Evolutionary conservation across 352 stramenopile species (phyloP).

Genomic region (Globisporangium perplexum): DNA sequence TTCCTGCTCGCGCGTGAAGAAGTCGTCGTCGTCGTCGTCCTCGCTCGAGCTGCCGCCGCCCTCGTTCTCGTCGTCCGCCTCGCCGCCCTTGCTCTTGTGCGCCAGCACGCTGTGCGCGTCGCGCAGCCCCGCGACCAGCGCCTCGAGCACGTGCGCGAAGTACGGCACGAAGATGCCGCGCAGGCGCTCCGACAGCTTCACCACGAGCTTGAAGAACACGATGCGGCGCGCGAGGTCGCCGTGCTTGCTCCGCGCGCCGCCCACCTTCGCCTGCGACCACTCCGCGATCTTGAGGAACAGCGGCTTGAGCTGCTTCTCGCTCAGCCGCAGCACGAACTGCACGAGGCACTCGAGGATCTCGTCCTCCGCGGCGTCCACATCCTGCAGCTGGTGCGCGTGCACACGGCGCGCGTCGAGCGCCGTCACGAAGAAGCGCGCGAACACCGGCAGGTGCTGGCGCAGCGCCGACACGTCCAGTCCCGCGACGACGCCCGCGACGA

Average conservation of each 20-base stretch:
- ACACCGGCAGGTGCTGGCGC: slow-evolving; percentile 59
- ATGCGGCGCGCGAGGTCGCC: slow-evolving; percentile 52
- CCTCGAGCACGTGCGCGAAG: slow-evolving; percentile 71
- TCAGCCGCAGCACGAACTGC: slow-evolving; percentile 82
- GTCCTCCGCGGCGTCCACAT: slow-evolving; percentile 70
- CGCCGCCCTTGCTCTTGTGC: slow-evolving; percentile 28
- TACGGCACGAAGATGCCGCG: slow-evolving; percentile 88
- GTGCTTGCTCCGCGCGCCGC: slow-evolving; percentile 7
- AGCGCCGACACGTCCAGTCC: slow-evolving; percentile 42
- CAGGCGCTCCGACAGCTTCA: slow-evolving; percentile 74
- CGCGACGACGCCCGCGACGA: slow-evolving; percentile 62
- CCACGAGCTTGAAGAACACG: slow-evolving; percentile 77
- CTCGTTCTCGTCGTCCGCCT: slow-evolving; percentile 22
- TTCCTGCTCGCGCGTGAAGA: slow-evolving; percentile 35
- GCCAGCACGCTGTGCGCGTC: slow-evolving; percentile 46
- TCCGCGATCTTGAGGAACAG: slow-evolving; percentile 82
- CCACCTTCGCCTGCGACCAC: slow-evolving; percentile 54
- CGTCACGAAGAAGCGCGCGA: slow-evolving; percentile 82
- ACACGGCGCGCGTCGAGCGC: slow-evolving; percentile 70
- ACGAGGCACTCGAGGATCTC: slow-evolving; percentile 71
- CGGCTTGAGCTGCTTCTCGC: slow-evolving; percentile 87
- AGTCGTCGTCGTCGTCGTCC: slow-evolving; percentile 49
- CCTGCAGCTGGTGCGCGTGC: slow-evolving; percentile 40
- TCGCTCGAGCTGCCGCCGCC: slow-evolving; percentile 23
- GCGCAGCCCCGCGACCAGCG: slow-evolving; percentile 37